Conservation (phyloP, 2,329 filamentous ascomycete species). For the Colletotrichum cuscutae region DNA sequence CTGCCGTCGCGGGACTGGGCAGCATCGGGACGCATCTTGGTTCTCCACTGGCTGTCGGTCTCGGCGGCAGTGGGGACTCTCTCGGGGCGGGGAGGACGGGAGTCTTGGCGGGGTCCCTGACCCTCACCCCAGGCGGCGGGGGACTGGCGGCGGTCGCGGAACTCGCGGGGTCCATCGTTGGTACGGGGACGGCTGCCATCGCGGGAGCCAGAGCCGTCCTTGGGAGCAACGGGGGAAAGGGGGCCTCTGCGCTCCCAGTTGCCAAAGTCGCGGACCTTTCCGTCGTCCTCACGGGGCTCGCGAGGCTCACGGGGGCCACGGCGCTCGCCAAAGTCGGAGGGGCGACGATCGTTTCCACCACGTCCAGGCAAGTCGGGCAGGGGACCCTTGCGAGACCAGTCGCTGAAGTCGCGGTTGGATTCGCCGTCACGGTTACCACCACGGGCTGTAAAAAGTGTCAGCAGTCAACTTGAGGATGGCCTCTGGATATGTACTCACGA, state of each 20-base stretch:
- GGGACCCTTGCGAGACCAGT: slow-evolving; percentile 95
- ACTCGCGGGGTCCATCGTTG: slow-evolving; percentile 69
- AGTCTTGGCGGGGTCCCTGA: slow-evolving; percentile 69
- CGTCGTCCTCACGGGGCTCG: slow-evolving; percentile 72
- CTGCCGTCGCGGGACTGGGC: slow-evolving; percentile 77
- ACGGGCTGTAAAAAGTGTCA: slow-evolving; percentile 74
- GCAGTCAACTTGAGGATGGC: slow-evolving; percentile 30
- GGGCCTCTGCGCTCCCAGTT: slow-evolving; percentile 98
- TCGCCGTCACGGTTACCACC: slow-evolving; percentile 76
- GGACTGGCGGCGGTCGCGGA: slow-evolving; percentile 73
- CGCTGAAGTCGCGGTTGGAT: slow-evolving; percentile 79
- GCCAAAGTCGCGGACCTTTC: slow-evolving; percentile 81
- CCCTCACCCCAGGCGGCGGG: slow-evolving; percentile 83
- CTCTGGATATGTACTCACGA: slow-evolving; percentile 71
- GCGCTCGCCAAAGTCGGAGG: slow-evolving; percentile 60
- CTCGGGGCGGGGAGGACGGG: slow-evolving; percentile 71
- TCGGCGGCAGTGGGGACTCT: slow-evolving; percentile 88
- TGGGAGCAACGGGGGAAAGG: slow-evolving; percentile 74
- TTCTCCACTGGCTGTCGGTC: slow-evolving; percentile 92
- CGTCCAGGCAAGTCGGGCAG: slow-evolving; percentile 76
- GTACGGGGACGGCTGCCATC: slow-evolving; percentile 64
- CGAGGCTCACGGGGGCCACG: slow-evolving; percentile 64
- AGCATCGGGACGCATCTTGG: slow-evolving; percentile 87
- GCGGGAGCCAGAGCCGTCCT: slow-evolving; percentile 60
- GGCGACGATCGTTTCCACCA: slow-evolving; percentile 55